Conservation (phyloP, 768 basidiomycete species). For the Hericium coralloides region DNA sequence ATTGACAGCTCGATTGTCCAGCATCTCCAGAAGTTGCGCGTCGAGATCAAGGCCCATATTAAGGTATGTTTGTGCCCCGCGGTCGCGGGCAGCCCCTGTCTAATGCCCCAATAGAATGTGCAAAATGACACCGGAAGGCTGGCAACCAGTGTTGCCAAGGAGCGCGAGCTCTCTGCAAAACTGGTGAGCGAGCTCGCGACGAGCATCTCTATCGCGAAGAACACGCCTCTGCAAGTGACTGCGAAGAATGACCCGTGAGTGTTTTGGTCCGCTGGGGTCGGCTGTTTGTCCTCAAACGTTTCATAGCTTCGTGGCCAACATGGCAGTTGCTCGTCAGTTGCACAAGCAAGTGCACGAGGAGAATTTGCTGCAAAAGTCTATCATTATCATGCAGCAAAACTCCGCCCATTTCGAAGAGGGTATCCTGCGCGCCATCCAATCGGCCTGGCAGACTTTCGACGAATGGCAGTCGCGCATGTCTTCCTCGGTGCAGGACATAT, state of each 20-base stretch:
- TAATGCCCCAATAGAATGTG: conserved; percentile 49
- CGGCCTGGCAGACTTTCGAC: conserved; percentile 94
- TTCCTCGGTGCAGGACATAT: conserved; percentile 62
- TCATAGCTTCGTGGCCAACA: conserved; percentile 56
- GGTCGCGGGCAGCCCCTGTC: not conserved
- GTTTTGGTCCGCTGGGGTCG: conserved; percentile 18
- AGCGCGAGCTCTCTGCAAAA: conserved; percentile 81
- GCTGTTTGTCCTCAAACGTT: not conserved
- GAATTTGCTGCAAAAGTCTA: conserved; percentile 94
- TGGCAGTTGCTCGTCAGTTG: conserved; percentile 68
- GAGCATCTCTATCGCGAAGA: conserved; percentile 86
- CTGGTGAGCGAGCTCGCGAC: conserved; percentile 82
- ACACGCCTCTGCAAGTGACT: conserved; percentile 82
- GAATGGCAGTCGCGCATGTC: conserved; percentile 88
- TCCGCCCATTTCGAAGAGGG: conserved; percentile 96
- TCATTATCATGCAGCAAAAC: conserved; percentile 97
- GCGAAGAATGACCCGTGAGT: conserved; percentile 79
- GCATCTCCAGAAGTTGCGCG: conserved; percentile 89
- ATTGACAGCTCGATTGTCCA: conserved; percentile 97
- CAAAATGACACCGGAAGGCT: conserved; percentile 95
- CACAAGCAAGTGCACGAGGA: conserved; percentile 94
- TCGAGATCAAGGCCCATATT: conserved; percentile 97
- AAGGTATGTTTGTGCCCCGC: conserved; percentile 40
- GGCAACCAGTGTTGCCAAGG: conserved; percentile 84
- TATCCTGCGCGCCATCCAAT: conserved; percentile 90